Evolutionary conservation across 176 grass and related monocot genomes (phyloP), one percentile per base, ranked within the genome.

Genomic region (Musa schizocarpa): DNA sequence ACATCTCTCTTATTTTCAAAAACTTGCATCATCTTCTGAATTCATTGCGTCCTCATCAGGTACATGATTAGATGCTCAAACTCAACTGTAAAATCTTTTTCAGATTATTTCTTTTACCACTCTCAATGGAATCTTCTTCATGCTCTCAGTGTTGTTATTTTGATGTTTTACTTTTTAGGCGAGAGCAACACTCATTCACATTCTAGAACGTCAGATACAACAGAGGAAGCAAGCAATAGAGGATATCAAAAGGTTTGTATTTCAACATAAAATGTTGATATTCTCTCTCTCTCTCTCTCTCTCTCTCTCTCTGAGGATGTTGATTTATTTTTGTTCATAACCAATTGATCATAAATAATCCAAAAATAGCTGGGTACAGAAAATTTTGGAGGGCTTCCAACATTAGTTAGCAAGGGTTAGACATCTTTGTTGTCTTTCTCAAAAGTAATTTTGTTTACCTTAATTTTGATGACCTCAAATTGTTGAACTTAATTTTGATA

Each of bases 11-110:
- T 19, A 98, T 98, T 77, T 91, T 93, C 86, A 84, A 88, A 71
- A 98, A 98, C 75, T 75, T 91, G 22, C 90, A 98, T 27, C 94
- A 93, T 81, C 80, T 93, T 82, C 88, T 89, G 48, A 98, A 98
- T 84, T 93, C 94, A 70, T 75, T 93, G 22, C 77, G 88, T 11
- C 94, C 94, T 34, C 88, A 97, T 82, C 90, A 97, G 84, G 94
- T 97, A 23, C 23, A 53, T 21, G 13, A 50, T 48, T 69, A 48
- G 17, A 49, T 48, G 34, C 34, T 43, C 19, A 16, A 50, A 70
- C 43, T 11, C 25, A 48, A 54, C 74, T 11, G 57, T 54, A 27
- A 24, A 22, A 8, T 43, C 17, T 10, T 19, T 29, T 56, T 9
- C 22, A 23, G 65, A 14, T 13, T 19, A 65, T 68, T 58, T 61